phyloP scores from a whole-genome alignment of 345 rosid genomes.

The Diplotaxis tenuifolia region DNA sequence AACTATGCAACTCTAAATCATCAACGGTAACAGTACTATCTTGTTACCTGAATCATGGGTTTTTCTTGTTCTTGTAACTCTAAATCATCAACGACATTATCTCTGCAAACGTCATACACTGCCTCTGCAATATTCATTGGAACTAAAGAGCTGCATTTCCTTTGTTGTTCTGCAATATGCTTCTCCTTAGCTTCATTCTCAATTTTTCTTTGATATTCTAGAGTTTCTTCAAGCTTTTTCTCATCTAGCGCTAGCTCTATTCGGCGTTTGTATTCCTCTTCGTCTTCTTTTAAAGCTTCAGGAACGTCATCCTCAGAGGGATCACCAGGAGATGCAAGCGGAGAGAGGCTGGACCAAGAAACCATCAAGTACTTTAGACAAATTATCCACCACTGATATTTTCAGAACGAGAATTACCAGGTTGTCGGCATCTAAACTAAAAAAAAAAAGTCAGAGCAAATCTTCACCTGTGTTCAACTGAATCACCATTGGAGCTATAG shows the following conservation, averaged over 20 bases:
- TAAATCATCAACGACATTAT: slow-evolving; percentile 34
- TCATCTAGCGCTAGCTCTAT: slow-evolving; percentile 90
- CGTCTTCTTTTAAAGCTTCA: slow-evolving; percentile 52
- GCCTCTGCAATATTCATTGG: slow-evolving; percentile 39
- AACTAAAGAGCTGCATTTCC: slow-evolving; percentile 45
- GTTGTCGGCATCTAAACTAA: slow-evolving; percentile 17
- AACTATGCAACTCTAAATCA: neutral
- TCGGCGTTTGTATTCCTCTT: slow-evolving; percentile 71
- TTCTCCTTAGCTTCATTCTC: slow-evolving; percentile 91
- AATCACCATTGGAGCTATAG: slow-evolving; percentile 44
- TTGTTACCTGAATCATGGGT: slow-evolving; percentile 24
- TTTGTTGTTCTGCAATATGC: slow-evolving; percentile 83
- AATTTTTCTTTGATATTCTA: slow-evolving; percentile 82
- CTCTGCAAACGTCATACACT: slow-evolving; percentile 37
- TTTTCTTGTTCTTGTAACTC: slow-evolving; percentile 29
- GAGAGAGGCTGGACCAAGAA: slow-evolving; percentile 55
- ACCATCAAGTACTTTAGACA: slow-evolving; percentile 26
- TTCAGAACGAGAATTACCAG: slow-evolving; percentile 3
- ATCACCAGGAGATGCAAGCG: slow-evolving; percentile 52
- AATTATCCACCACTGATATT: neutral
- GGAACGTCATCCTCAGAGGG: slow-evolving; percentile 48
- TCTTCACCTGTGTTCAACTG: slow-evolving; percentile 53
- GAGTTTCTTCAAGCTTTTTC: slow-evolving; percentile 77
- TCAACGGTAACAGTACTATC: no score
- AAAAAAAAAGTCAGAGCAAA: neutral